Percentiles rank a stretch among this genome's conserved stretches.
These are phyloP conservation scores for Alternaria burnsii DNA, from an alignment of 2,329 filamentous ascomycete genomes.

Conservation along the genomic window DNA sequence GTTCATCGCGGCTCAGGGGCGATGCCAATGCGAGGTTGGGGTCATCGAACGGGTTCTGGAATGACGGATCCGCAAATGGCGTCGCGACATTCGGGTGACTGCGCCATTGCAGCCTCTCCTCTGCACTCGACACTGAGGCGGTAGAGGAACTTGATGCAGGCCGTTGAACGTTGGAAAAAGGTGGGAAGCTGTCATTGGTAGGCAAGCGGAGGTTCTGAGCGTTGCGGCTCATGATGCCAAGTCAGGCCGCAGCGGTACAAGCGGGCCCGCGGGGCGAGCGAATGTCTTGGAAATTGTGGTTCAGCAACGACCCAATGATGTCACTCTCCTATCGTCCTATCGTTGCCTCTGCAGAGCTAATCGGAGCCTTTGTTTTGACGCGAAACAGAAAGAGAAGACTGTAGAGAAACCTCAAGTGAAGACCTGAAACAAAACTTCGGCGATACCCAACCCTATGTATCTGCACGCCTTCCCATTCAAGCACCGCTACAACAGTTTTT, in stretches of 20 bases:
- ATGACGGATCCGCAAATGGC: slow-evolving; percentile 21
- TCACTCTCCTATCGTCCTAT: slow-evolving; percentile 3
- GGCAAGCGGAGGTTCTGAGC: slow-evolving; percentile 15
- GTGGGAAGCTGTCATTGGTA: slow-evolving; percentile 12
- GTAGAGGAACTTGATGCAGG: slow-evolving; percentile 4
- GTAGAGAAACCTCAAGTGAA: not conserved
- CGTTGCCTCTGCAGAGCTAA: not conserved
- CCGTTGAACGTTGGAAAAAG: slow-evolving; percentile 5
- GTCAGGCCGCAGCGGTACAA: slow-evolving; percentile 15
- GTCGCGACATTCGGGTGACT: slow-evolving; percentile 30
- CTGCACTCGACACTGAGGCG: slow-evolving; percentile 29
- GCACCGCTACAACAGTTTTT: slow-evolving; percentile 8
- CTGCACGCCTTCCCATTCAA: slow-evolving; percentile 6
- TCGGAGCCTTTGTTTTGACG: not conserved
- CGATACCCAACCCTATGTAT: slow-evolving; percentile 15
- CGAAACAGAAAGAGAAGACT: not conserved
- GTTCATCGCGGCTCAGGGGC: slow-evolving; percentile 2
- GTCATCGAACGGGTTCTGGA: slow-evolving; percentile 34
- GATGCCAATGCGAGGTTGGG: slow-evolving; percentile 4
- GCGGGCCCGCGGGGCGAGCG: slow-evolving; percentile 14
- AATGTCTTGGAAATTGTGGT: slow-evolving; percentile 1
- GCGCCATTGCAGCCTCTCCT: slow-evolving; percentile 36
- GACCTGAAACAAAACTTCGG: slow-evolving; percentile 6
- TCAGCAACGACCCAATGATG: slow-evolving; percentile 8
- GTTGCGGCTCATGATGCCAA: slow-evolving; percentile 18